Evolutionary conservation across 2,329 filamentous ascomycete genomes (phyloP).

Genomic region (Ophiostoma australiae): DNA sequence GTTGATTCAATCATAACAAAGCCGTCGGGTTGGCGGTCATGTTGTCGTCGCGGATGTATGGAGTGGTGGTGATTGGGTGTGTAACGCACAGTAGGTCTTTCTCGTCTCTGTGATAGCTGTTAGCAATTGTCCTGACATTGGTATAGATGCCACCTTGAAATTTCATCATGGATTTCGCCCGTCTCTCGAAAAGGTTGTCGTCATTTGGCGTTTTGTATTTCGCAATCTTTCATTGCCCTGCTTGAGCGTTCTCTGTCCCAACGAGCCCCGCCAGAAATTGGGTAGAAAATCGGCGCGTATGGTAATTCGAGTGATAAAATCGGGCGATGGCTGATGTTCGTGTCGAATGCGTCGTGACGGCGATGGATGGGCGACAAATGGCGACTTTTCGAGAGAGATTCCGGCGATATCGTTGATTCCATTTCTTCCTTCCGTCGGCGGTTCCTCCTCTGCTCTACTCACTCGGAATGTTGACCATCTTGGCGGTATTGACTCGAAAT

Average conservation of each 20-base stretch:
- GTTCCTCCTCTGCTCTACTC: conserved; percentile 22
- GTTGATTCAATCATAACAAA: neutral
- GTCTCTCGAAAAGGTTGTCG: neutral
- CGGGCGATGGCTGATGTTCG: neutral
- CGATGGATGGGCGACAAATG: neutral
- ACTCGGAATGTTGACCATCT: conserved; percentile 73
- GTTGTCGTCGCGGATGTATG: conserved; percentile 7
- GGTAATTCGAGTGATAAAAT: neutral
- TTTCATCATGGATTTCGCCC: neutral
- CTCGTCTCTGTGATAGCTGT: conserved; percentile 28
- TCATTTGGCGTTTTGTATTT: neutral
- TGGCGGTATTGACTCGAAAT: conserved; percentile 30
- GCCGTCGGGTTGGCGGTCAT: conserved; percentile 10
- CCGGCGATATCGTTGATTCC: neutral
- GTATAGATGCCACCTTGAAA: neutral
- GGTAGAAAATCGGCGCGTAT: neutral
- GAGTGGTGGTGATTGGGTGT: neutral
- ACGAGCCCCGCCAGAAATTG: neutral
- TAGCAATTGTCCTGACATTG: conserved; percentile 19
- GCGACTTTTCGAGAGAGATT: neutral
- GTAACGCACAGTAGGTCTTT: conserved; percentile 30
- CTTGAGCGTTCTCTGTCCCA: neutral
- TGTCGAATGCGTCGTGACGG: neutral
- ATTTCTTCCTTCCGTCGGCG: neutral
- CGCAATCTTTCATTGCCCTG: neutral